Conservation (phyloP, 768 basidiomycete genomes). For the Xerocomellus dryophilus region DNA sequence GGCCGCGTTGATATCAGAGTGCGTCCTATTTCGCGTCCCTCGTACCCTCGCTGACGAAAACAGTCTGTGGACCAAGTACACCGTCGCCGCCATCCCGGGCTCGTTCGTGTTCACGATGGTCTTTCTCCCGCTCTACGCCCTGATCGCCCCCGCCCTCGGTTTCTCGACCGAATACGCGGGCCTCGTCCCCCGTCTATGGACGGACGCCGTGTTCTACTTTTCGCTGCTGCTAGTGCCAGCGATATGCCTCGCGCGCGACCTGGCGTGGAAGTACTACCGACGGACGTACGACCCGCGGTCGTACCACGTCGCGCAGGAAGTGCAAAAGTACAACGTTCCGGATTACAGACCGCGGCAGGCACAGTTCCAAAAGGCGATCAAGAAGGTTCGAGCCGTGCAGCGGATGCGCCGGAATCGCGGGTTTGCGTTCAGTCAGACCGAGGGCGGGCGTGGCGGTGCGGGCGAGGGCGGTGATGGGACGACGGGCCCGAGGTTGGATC, state of each 20-base stretch:
- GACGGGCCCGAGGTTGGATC: slow-evolving; percentile 58
- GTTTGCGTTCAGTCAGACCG: slow-evolving; percentile 97
- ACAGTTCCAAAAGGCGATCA: slow-evolving; percentile 99
- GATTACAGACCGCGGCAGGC: slow-evolving; percentile 97
- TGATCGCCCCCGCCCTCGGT: slow-evolving; percentile 79
- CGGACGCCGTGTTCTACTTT: slow-evolving; percentile 85
- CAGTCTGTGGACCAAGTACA: slow-evolving; percentile 99
- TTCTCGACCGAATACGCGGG: slow-evolving; percentile 91
- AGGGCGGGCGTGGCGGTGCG: slow-evolving; percentile 52
- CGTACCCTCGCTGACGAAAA: neutral
- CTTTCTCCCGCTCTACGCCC: slow-evolving; percentile 87
- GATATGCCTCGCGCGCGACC: slow-evolving; percentile 82
- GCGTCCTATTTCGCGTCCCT: slow-evolving; percentile 30
- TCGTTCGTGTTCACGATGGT: slow-evolving; percentile 97
- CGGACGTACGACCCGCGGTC: slow-evolving; percentile 86
- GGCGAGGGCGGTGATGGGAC: neutral
- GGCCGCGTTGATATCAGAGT: slow-evolving; percentile 97
- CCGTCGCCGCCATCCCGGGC: slow-evolving; percentile 95
- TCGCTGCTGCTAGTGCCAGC: slow-evolving; percentile 80
- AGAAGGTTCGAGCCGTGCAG: slow-evolving; percentile 98
- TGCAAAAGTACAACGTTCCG: slow-evolving; percentile 98
- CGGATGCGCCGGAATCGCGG: slow-evolving; percentile 95
- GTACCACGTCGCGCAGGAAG: slow-evolving; percentile 98
- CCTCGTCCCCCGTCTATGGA: slow-evolving; percentile 89
- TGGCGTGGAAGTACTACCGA: slow-evolving; percentile 97